Evolutionary conservation across 164 flowering plant genomes (phyloP).

Genomic region (Echeveria elegans): DNA sequence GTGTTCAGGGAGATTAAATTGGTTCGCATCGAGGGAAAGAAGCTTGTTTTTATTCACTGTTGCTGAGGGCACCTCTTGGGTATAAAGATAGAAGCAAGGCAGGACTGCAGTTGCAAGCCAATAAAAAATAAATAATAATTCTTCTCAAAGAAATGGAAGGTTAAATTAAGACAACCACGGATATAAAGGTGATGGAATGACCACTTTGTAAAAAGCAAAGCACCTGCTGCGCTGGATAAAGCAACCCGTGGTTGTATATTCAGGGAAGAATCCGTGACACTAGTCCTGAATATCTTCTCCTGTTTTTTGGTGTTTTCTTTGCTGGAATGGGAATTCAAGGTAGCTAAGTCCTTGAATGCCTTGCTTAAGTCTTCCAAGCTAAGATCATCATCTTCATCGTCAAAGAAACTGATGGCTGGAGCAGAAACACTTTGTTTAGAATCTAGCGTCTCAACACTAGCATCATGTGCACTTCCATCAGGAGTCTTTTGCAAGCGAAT

Average conservation of each 20-base stretch:
- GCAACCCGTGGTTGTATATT: background rate
- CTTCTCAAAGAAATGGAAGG: too few species aligned
- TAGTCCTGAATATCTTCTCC: background rate
- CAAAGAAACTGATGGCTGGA: background rate
- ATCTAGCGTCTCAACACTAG: slow-evolving; percentile 11
- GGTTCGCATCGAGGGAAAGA: slow-evolving; percentile 35
- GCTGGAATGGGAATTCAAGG: background rate
- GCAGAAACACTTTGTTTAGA: slow-evolving; percentile 17
- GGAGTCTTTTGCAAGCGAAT: slow-evolving; percentile 55
- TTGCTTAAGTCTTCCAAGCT: slow-evolving; percentile 2
- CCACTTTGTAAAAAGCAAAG: background rate
- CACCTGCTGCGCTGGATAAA: background rate
- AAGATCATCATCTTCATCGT: background rate
- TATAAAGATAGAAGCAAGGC: slow-evolving; percentile 79
- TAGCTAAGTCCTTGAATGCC: background rate
- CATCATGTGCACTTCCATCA: slow-evolving; percentile 16
- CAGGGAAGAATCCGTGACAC: slow-evolving; percentile 1
- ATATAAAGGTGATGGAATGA: slow-evolving; percentile 14
- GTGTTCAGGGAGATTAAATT: slow-evolving; percentile 22
- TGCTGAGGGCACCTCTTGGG: slow-evolving; percentile 37
- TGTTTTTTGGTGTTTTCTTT: slow-evolving; percentile 3
- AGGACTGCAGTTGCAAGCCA: slow-evolving; percentile 52
- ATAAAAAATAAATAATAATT: background rate
- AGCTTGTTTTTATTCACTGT: slow-evolving; percentile 24
- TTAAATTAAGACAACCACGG: slow-evolving; percentile 5